Evolutionary conservation across 2,329 filamentous ascomycete species (phyloP), one percentile per base, ranked within the genome.

Genomic region (Fusarium fujikuroi): DNA sequence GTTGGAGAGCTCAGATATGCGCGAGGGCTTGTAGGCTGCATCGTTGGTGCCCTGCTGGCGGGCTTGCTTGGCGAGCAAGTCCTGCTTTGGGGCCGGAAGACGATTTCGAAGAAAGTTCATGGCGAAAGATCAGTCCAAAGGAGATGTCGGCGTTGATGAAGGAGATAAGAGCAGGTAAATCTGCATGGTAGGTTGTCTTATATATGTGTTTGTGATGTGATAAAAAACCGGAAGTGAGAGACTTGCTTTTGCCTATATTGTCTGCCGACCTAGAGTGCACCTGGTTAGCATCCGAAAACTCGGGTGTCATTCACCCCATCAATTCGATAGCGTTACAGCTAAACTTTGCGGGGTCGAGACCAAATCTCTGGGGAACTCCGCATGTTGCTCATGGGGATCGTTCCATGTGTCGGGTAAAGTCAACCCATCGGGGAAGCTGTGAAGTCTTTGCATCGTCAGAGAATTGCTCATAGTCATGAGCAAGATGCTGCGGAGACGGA

Each of bases 1-100:
- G 4, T 60, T 60, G 2, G 79, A 72, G 12, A 81, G 74, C 37
- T 80, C 66, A 9, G 75, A 73, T n/a, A 82, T 77, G 3, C 76
- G 76, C 1, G 79, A 80, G 1, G 76, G 77, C 47, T 78, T 66
- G 44, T 75, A 74, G 8, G 65, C 57, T 18, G 62, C 59, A 2
- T 60, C 68, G 7, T 58, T 53, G 5, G 57, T 63, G 25, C 69
- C 69, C 8, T 77, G 61, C 23, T 73, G 60, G 5, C 70, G 72
- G 15, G 78, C 76, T 19, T 59, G 61, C 25, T 52, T 66, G 12
- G 63, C 19, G 0, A 66, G 63, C 50, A 66, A 44, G 44, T 66
- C 63, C 15, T 66, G 50, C 50, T 58, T 59, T 3, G 61, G 50
- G 1, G 63, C 63, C 1, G 63, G 61, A 1, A 66, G 32, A n/a